Percentiles rank a stretch among this genome's conserved stretches.
Evolutionary conservation across 2,329 filamentous ascomycete species (phyloP).

Genomic region (Cladosporium sphaerospermum): DNA sequence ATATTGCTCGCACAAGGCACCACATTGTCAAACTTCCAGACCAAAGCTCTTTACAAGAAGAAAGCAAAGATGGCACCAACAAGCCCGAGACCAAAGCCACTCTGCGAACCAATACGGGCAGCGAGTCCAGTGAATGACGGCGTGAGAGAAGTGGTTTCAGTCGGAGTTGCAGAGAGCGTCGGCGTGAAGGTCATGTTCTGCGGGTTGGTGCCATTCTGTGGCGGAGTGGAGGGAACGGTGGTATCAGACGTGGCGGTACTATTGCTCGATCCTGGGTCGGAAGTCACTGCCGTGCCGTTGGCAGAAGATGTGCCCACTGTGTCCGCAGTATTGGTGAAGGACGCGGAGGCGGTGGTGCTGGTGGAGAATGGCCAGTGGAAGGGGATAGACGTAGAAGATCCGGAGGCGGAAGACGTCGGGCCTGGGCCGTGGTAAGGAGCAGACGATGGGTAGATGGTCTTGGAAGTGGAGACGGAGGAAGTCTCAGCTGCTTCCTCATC

Average conservation of each 20-base stretch:
- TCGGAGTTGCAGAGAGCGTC: not conserved
- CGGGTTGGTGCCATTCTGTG: not conserved
- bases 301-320: not conserved
- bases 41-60: not conserved
- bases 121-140: not conserved
- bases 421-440: constrained; percentile 8
- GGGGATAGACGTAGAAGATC: not conserved
- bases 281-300: not conserved
- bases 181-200: not conserved
- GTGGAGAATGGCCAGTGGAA: constrained; percentile 6
- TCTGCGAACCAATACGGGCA: not conserved
- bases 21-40: too few species aligned
- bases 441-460: constrained; percentile 4
- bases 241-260: not conserved
- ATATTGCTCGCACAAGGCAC: too few species aligned
- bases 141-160: not conserved
- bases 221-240: not conserved
- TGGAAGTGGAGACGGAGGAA: not conserved
- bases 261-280: not conserved
- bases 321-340: not conserved
- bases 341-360: not conserved
- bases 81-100: not conserved
- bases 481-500: not conserved
- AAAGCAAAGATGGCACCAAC: not conserved
- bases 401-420: not conserved